Evolutionary conservation across 2,329 filamentous ascomycete species (phyloP).

Genomic region (Lecanosticta acicola): DNA sequence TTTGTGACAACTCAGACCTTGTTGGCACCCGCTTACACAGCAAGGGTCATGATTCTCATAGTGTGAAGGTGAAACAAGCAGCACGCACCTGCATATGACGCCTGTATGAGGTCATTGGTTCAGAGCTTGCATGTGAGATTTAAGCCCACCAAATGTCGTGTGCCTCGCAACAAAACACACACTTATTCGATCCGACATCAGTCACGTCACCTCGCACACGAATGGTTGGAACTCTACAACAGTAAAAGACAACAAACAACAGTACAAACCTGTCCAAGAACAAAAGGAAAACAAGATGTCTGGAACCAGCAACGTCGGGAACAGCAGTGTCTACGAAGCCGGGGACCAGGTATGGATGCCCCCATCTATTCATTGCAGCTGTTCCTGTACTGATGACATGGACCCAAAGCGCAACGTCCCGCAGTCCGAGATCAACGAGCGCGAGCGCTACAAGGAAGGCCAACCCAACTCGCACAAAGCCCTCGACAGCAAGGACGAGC

Average conservation of each 20-base stretch:
- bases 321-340: constrained; percentile 62
- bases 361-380: not conserved
- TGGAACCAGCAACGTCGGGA: constrained; percentile 62
- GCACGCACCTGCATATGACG: not conserved
- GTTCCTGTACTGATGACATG: not conserved
- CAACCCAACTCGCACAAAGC: constrained; percentile 61
- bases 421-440: constrained; percentile 29
- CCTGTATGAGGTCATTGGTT: not conserved
- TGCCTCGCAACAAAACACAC: not conserved
- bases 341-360: constrained; percentile 56
- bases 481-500: constrained; percentile 69
- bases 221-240: no score
- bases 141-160: not conserved
- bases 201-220: no score
- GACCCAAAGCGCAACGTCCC: constrained; percentile 52
- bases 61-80: no score
- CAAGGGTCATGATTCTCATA: no score
- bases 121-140: not conserved
- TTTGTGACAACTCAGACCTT: no score
- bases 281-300: constrained; percentile 42
- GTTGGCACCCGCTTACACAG: no score
- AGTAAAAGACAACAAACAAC: constrained; percentile 1
- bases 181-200: no score
- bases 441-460: constrained; percentile 65
- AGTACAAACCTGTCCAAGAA: not conserved